A percentile compares a stretch with the other conserved stretches of the same genome.
Evolutionary conservation across 768 basidiomycete species (phyloP).

Genomic region (Tulasnella sp.): DNA sequence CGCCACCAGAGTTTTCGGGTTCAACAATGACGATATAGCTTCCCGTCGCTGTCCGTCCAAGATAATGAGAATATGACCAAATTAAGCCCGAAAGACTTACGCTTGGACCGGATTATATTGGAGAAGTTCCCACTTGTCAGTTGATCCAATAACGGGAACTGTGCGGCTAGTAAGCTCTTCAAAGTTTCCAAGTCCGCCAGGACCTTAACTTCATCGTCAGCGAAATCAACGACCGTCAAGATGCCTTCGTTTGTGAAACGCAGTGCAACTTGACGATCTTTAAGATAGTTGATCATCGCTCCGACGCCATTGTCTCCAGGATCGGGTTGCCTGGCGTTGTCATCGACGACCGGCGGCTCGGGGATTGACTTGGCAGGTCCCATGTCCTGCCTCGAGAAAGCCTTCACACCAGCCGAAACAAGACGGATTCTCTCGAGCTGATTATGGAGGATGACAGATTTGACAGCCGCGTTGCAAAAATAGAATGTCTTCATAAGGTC

Average conservation of each 20-base stretch:
- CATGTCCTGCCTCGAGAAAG: slow-evolving; percentile 81
- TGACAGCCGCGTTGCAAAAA: slow-evolving; percentile 75
- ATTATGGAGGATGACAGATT: slow-evolving; percentile 66
- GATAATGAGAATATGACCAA: background rate
- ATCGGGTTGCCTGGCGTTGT: slow-evolving; percentile 15
- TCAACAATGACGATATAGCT: slow-evolving; percentile 63
- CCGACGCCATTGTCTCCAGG: background rate
- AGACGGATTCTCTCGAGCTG: slow-evolving; percentile 77
- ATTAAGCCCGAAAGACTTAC: slow-evolving; percentile 30
- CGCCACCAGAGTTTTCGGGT: slow-evolving; percentile 39
- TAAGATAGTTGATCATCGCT: background rate
- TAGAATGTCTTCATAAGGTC: slow-evolving; percentile 63
- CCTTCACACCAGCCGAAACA: slow-evolving; percentile 87
- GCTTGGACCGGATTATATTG: slow-evolving; percentile 37
- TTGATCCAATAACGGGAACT: slow-evolving; percentile 64
- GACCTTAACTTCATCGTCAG: slow-evolving; percentile 53
- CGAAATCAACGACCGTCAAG: slow-evolving; percentile 69
- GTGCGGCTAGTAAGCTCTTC: slow-evolving; percentile 55
- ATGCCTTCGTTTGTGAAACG: slow-evolving; percentile 79
- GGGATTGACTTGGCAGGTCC: slow-evolving; percentile 33
- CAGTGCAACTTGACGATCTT: slow-evolving; percentile 44
- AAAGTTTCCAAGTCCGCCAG: slow-evolving; percentile 45
- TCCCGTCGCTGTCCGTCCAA: slow-evolving; percentile 39
- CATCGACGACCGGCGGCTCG: slow-evolving; percentile 29
- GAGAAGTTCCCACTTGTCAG: slow-evolving; percentile 49